phyloP scores from a whole-genome alignment of 805 yeast species.

The Saccharomycopsis fibuligera region DNA sequence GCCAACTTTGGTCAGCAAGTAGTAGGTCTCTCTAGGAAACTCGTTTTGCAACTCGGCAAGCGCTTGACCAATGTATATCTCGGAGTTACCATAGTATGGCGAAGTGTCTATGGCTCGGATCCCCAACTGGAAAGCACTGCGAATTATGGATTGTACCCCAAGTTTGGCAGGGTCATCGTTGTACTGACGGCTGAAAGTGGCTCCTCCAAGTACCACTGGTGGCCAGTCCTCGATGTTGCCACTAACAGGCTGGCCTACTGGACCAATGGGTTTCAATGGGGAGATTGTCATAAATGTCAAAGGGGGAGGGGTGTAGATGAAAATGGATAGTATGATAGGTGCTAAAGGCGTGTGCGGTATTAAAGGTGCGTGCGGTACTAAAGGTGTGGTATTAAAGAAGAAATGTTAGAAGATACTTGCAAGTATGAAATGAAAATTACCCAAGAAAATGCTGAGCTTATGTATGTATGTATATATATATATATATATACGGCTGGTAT shows the following conservation, averaged over 20 bases:
- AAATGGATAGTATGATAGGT: no score
- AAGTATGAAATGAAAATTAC: no score
- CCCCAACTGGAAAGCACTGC: slow-evolving; percentile 58
- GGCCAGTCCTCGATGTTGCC: slow-evolving; percentile 31
- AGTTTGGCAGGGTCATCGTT: slow-evolving; percentile 57
- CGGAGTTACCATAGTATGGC: slow-evolving; percentile 91
- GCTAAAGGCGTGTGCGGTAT: no score
- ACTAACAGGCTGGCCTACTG: background rate
- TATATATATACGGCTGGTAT: no score
- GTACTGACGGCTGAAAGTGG: slow-evolving; percentile 78
- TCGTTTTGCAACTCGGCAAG: slow-evolving; percentile 35
- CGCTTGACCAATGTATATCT: slow-evolving; percentile 63
- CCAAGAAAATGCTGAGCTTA: no score
- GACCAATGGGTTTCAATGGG: slow-evolving; percentile 1
- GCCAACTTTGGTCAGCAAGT: slow-evolving; percentile 82
- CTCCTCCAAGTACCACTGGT: slow-evolving; percentile 78
- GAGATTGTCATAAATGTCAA: no score
- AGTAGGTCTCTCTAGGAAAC: slow-evolving; percentile 53
- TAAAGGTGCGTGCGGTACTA: no score
- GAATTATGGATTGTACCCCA: slow-evolving; percentile 52
- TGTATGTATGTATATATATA: no score
- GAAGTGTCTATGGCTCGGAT: slow-evolving; percentile 81
- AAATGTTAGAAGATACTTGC: no score
- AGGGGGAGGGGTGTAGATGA: no score
- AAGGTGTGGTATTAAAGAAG: no score